phyloP scores from a whole-genome alignment of 345 rosid species.

The Syzygium aqueum region DNA sequence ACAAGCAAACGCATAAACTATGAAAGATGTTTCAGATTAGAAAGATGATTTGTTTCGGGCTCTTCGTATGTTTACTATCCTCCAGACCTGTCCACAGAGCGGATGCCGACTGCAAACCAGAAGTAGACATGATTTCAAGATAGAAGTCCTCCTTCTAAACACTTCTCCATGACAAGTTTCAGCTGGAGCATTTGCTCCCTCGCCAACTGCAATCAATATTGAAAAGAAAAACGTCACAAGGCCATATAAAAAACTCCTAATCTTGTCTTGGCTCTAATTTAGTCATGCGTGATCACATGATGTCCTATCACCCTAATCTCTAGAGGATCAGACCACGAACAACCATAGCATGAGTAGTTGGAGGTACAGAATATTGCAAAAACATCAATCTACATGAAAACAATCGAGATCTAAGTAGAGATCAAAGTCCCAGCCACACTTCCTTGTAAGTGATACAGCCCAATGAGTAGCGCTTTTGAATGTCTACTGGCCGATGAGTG shows the following conservation, averaged over 20 bases:
- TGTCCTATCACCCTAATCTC: not conserved
- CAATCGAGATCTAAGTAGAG: not conserved
- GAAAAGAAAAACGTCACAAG: not conserved
- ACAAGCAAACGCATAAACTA: not conserved
- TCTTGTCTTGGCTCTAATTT: not conserved
- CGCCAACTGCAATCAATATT: constrained; percentile 46
- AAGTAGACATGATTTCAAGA: constrained; percentile 11
- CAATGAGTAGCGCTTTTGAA: not conserved
- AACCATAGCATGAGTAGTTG: not conserved
- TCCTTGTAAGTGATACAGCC: not conserved
- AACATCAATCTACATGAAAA: not conserved
- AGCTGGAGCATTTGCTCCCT: constrained; percentile 59
- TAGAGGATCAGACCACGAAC: not conserved
- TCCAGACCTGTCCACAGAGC: not conserved
- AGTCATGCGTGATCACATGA: not conserved
- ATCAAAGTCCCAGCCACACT: not conserved
- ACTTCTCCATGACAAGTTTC: constrained; percentile 45
- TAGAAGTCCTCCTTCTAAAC: constrained; percentile 35
- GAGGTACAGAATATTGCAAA: not conserved
- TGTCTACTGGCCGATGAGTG: not conserved
- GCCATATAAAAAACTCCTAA: not conserved
- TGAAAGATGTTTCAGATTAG: not conserved
- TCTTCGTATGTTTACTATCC: not conserved
- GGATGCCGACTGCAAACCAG: not conserved
- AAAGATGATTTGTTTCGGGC: not conserved